Conservation (phyloP, 768 basidiomycete genomes). For the Auricularia sp. region DNA sequence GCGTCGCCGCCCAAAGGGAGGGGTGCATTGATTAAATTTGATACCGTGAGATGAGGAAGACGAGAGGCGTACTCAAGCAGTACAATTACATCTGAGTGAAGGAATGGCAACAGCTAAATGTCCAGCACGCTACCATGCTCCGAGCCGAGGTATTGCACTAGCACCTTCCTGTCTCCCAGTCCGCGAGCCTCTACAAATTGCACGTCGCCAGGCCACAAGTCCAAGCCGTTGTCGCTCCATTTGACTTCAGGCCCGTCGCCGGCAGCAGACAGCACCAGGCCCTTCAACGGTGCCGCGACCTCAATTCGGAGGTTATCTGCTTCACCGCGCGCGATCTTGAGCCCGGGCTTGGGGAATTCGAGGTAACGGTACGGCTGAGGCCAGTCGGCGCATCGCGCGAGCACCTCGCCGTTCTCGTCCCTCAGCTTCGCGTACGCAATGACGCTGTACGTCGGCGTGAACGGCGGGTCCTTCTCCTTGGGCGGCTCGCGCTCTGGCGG, state of each 20-base stretch:
- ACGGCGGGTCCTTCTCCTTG: conserved; percentile 3
- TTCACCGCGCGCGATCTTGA: conserved; percentile 5
- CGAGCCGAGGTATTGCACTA: conserved; percentile 13
- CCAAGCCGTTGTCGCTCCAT: conserved; percentile 21
- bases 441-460: conserved; percentile 21
- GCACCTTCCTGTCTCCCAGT: conserved; percentile 9
- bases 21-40: too few species aligned
- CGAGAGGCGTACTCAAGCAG: too few species aligned
- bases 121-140: conserved; percentile 3
- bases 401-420: conserved; percentile 15
- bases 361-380: conserved; percentile 24
- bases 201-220: conserved; percentile 17
- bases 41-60: too few species aligned
- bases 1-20: too few species aligned
- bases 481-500: conserved; percentile 14
- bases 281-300: conserved; percentile 16
- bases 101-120: neutral
- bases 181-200: conserved; percentile 10
- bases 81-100: too few species aligned
- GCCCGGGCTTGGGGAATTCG: conserved; percentile 22
- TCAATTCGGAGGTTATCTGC: conserved; percentile 11
- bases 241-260: conserved; percentile 15
- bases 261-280: conserved; percentile 15
- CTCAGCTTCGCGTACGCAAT: conserved; percentile 24
- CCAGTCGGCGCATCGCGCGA: conserved; percentile 23